Evolutionary conservation across 1,139 yeast genomes (phyloP).

Genomic region (Saccharomycopsis hybrid): DNA sequence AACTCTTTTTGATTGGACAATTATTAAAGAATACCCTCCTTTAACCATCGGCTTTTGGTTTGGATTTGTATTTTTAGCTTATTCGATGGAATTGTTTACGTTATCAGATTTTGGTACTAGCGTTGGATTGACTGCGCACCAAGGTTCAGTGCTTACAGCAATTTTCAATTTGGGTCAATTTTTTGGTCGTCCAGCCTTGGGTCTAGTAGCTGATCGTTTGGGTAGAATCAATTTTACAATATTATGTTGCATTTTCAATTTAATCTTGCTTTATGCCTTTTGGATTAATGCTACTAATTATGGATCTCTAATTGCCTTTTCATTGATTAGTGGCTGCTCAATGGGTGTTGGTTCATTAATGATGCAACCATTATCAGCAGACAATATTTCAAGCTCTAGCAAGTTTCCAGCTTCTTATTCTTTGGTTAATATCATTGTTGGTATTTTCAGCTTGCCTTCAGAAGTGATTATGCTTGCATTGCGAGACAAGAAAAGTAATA

Average conservation of each 20-base stretch:
- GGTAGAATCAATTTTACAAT: constrained; percentile 54
- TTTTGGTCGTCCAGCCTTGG: constrained; percentile 61
- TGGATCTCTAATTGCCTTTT: constrained; percentile 46
- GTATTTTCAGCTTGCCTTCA: constrained; percentile 40
- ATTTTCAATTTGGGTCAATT: constrained; percentile 57
- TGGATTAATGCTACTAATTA: constrained; percentile 55
- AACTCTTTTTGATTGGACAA: constrained; percentile 16
- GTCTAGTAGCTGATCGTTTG: constrained; percentile 46
- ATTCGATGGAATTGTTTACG: constrained; percentile 54
- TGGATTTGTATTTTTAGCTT: constrained; percentile 47
- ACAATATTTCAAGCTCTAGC: constrained; percentile 37
- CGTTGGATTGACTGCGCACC: constrained; percentile 46
- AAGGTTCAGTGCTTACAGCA: constrained; percentile 58
- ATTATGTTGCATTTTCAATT: constrained; percentile 25
- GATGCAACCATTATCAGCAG: constrained; percentile 56
- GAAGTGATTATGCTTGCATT: constrained; percentile 50
- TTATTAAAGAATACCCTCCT: constrained; percentile 33
- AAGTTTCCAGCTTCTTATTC: constrained; percentile 58
- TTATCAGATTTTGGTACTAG: constrained; percentile 56
- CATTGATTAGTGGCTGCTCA: constrained; percentile 45
- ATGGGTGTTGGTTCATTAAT: constrained; percentile 63
- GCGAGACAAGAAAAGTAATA: constrained; percentile 28
- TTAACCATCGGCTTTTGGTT: constrained; percentile 49
- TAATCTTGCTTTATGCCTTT: constrained; percentile 33
- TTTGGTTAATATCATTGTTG: constrained; percentile 43